phyloP scores from a whole-genome alignment of 148 eudicot genomes.

The Arctostaphylos glauca region DNA sequence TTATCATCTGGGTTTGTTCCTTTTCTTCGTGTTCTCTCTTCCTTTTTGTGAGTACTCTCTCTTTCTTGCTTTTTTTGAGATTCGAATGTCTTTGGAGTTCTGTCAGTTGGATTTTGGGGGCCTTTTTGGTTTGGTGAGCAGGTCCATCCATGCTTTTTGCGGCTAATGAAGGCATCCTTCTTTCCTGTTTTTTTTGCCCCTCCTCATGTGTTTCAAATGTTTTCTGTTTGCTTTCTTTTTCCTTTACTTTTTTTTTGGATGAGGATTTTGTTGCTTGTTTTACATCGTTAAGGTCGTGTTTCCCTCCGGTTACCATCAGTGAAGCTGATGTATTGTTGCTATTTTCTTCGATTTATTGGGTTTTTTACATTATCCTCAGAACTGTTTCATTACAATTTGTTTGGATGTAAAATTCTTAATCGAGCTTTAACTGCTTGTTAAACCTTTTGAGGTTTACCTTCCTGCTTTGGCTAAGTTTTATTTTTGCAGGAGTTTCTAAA shows the following conservation, averaged over 20 bases:
- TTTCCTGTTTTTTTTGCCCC: too few relatives aligned
- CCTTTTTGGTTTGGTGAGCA: neutral
- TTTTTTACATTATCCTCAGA: neutral
- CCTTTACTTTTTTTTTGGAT: neutral
- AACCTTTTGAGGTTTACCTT: neutral
- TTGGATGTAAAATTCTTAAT: neutral
- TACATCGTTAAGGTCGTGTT: neutral
- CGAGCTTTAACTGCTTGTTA: too few relatives aligned
- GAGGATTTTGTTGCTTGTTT: neutral
- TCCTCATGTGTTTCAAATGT: too few relatives aligned
- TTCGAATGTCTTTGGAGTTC: neutral
- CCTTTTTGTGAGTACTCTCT: conserved; percentile 10
- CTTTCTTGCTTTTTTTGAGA: conserved; percentile 13
- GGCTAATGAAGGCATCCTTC: too few relatives aligned
- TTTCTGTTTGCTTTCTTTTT: too few relatives aligned
- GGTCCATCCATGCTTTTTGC: neutral
- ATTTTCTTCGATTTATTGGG: neutral
- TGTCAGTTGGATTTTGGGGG: conserved; percentile 14
- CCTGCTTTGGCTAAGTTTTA: neutral
- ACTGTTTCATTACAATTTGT: neutral
- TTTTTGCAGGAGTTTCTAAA: conserved; percentile 1
- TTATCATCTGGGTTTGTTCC: conserved; percentile 29
- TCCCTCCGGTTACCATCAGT: neutral
- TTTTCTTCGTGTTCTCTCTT: conserved; percentile 8
- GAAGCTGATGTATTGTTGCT: neutral